Evolutionary conservation across 2,329 filamentous ascomycete species (phyloP).

Genomic region (Calonectria pauciramosa): DNA sequence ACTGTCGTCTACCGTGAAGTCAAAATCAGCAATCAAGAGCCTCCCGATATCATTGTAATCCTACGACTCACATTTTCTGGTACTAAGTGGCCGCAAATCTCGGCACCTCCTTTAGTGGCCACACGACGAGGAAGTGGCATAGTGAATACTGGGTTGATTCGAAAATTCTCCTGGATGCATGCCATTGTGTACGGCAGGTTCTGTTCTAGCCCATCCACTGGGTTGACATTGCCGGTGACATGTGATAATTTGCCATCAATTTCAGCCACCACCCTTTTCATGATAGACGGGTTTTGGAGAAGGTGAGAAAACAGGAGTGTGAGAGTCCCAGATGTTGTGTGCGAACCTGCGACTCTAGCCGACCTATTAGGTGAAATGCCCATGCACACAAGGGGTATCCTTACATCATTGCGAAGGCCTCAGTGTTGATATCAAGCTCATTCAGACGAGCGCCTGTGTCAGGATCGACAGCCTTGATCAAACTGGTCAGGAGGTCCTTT

Average conservation of each 20-base stretch:
- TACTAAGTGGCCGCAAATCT: conserved; percentile 2
- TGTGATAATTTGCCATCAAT: not conserved
- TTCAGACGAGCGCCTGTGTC: conserved; percentile 4
- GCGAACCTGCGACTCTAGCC: conserved; percentile 11
- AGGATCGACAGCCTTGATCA: conserved; percentile 23
- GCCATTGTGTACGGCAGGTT: conserved; percentile 13
- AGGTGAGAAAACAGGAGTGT: conserved; percentile 13
- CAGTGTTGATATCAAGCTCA: conserved; percentile 16
- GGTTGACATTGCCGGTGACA: not conserved
- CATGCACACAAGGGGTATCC: not conserved
- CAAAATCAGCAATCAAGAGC: not conserved
- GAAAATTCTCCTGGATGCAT: conserved; percentile 20
- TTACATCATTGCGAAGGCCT: conserved; percentile 21
- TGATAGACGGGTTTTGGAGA: not conserved
- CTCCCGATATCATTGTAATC: not conserved
- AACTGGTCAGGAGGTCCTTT: conserved; percentile 16
- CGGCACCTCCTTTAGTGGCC: not conserved
- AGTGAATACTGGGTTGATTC: conserved; percentile 19
- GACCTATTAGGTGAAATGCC: not conserved
- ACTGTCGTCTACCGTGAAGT: not conserved
- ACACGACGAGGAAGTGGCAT: conserved; percentile 12
- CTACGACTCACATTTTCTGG: conserved; percentile 4
- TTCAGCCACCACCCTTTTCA: not conserved
- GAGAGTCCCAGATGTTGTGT: conserved; percentile 18
- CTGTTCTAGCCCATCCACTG: not conserved